Percentiles rank a stretch among this genome's conserved stretches.
Evolutionary conservation across 2,329 filamentous ascomycete genomes (phyloP).

Genomic region (Penicillium sp.): DNA sequence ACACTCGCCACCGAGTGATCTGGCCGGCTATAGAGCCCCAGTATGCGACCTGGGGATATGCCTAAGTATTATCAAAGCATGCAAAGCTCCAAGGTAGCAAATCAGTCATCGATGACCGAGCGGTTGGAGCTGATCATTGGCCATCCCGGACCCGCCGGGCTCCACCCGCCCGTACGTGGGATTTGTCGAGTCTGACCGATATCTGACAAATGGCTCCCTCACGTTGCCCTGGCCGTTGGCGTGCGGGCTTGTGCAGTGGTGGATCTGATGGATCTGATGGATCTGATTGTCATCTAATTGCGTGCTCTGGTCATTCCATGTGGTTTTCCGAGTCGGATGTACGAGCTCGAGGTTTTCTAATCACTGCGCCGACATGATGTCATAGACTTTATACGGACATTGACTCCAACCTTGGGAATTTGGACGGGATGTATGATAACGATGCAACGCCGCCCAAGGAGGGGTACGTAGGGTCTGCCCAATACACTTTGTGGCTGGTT

Average conservation of each 20-base stretch:
- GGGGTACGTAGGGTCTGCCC: constrained; percentile 7
- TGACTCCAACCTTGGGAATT: no score
- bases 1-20: constrained; percentile 4
- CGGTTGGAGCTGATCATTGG: constrained; percentile 13
- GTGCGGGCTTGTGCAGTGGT: no score
- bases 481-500: not conserved
- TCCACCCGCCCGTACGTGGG: constrained; percentile 17
- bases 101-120: constrained; percentile 33
- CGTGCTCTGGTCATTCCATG: no score
- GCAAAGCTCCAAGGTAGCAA: constrained; percentile 9
- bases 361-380: no score
- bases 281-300: no score
- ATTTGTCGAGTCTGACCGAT: constrained; percentile 34
- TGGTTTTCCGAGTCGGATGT: no score
- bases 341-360: no score
- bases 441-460: not conserved
- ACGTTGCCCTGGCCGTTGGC: not conserved
- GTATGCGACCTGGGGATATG: not conserved
- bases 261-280: no score
- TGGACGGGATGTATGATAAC: not conserved
- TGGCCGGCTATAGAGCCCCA: not conserved
- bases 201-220: constrained; percentile 32
- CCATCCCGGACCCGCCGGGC: rapidly evolving
- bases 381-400: no score
- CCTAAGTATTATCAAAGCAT: constrained; percentile 7